Percentiles rank a stretch among this genome's conserved stretches.
phyloP scores from a whole-genome alignment of 2,329 filamentous ascomycete genomes.

The Grosmannia clavigera region DNA sequence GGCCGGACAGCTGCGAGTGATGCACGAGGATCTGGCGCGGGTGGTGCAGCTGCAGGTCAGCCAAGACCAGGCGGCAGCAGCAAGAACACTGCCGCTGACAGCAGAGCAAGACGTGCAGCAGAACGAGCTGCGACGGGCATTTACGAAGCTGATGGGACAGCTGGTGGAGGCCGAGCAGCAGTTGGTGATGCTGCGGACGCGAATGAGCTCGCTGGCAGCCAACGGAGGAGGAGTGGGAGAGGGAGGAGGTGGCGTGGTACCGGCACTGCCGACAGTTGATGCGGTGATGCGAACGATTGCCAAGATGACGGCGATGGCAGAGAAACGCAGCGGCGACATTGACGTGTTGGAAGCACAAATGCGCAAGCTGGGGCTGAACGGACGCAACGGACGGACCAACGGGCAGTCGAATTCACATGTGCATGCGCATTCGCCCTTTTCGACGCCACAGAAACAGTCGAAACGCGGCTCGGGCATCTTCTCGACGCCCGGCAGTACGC shows the following conservation, averaged over 20 bases:
- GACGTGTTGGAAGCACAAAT: conserved; percentile 83
- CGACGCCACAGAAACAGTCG: conserved; percentile 26
- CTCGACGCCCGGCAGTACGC: conserved; percentile 18
- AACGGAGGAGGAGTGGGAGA: conserved; percentile 18
- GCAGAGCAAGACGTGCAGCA: conserved; percentile 77
- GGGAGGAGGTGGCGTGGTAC: conserved; percentile 31
- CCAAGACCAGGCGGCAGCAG: conserved; percentile 50
- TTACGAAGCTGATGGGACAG: conserved; percentile 59
- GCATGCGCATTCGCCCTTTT: conserved; percentile 20
- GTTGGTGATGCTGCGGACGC: conserved; percentile 66
- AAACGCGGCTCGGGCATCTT: conserved; percentile 22
- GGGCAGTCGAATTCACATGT: background rate
- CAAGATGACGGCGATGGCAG: conserved; percentile 86
- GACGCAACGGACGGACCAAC: conserved; percentile 25
- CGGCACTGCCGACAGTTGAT: conserved; percentile 69
- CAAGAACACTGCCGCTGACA: conserved; percentile 61
- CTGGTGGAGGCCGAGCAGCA: conserved; percentile 71
- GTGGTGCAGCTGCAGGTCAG: conserved; percentile 56
- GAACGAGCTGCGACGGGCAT: conserved; percentile 67
- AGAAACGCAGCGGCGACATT: conserved; percentile 82
- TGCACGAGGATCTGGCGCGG: conserved; percentile 66
- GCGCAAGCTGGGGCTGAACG: conserved; percentile 51
- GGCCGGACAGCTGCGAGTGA: conserved; percentile 57
- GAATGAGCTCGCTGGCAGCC: conserved; percentile 50
- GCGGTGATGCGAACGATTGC: conserved; percentile 81